phyloP scores from a whole-genome alignment of 2,329 filamentous ascomycete species.

The Fusarium mexicanum region DNA sequence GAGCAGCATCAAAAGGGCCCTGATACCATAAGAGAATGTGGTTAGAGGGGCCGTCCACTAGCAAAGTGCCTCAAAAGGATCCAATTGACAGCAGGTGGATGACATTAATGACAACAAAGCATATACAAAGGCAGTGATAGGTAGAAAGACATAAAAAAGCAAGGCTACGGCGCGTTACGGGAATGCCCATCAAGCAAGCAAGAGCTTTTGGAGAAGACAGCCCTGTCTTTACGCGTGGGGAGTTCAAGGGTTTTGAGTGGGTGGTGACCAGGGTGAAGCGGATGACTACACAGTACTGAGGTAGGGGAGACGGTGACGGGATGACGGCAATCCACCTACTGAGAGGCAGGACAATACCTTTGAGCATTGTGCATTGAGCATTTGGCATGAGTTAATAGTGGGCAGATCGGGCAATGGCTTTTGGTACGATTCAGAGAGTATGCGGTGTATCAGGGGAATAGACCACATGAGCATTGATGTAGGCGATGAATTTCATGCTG shows the following conservation, averaged over 20 bases:
- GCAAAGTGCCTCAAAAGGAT: not conserved
- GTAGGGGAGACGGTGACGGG: conserved; percentile 29
- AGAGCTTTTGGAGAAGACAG: conserved; percentile 3
- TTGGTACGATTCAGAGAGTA: not conserved
- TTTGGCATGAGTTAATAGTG: not conserved
- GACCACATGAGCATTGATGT: not conserved
- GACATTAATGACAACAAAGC: not conserved
- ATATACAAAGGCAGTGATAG: not conserved
- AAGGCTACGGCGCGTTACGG: conserved; percentile 19
- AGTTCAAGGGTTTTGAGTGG: conserved; percentile 29
- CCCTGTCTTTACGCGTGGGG: conserved; percentile 30
- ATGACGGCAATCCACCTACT: conserved; percentile 17
- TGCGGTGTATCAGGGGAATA: not conserved
- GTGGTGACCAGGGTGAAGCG: conserved; percentile 22
- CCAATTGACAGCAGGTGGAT: not conserved
- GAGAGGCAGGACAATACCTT: not conserved
- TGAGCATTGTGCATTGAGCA: not conserved
- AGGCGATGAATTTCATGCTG: not conserved
- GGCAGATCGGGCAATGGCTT: not conserved
- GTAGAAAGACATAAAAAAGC: conserved; percentile 17
- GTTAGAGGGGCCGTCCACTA: not conserved
- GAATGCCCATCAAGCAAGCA: conserved; percentile 13
- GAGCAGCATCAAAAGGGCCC: conserved; percentile 9
- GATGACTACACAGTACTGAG: not conserved
- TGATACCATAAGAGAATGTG: not conserved